A percentile compares a stretch with the other conserved stretches of the same genome.
phyloP scores from a whole-genome alignment of 2,329 filamentous ascomycete genomes.

The Diaporthe citriasiana region DNA sequence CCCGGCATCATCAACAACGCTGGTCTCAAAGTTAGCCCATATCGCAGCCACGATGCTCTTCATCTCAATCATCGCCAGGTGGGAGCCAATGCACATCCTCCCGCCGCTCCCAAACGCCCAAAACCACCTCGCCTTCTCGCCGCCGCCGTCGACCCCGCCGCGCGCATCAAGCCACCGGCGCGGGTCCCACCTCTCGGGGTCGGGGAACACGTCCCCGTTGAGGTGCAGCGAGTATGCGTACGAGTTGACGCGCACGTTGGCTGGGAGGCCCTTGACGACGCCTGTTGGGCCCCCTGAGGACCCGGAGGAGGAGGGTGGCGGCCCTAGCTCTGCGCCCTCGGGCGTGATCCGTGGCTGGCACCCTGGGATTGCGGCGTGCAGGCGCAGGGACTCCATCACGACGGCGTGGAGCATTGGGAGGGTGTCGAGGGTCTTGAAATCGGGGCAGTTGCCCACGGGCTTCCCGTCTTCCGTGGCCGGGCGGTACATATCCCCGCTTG shows the following conservation, averaged over 20 bases:
- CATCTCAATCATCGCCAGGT: slow-evolving; percentile 67
- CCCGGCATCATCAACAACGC: not conserved
- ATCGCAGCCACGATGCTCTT: slow-evolving; percentile 24
- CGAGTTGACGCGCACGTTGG: slow-evolving; percentile 65
- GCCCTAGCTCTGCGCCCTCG: slow-evolving; percentile 57
- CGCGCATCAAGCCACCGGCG: slow-evolving; percentile 62
- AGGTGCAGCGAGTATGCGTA: slow-evolving; percentile 70
- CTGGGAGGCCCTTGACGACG: slow-evolving; percentile 57
- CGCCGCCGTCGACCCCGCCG: not conserved
- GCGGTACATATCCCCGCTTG: not conserved
- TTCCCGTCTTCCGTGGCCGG: slow-evolving; percentile 47
- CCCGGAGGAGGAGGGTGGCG: too few species aligned
- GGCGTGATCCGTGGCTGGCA: slow-evolving; percentile 67
- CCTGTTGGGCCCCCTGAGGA: not conserved
- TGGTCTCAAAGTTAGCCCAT: slow-evolving; percentile 7
- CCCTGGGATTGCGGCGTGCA: slow-evolving; percentile 69
- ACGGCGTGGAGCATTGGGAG: slow-evolving; percentile 69
- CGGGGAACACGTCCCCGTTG: slow-evolving; percentile 62
- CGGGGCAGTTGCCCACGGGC: slow-evolving; percentile 48
- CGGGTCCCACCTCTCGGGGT: slow-evolving; percentile 64
- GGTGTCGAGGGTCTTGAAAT: slow-evolving; percentile 60
- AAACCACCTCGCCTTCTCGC: slow-evolving; percentile 65
- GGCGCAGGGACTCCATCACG: slow-evolving; percentile 70
- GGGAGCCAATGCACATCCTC: slow-evolving; percentile 77
- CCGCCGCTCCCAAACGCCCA: slow-evolving; percentile 79